Evolutionary conservation across 139 green algal genomes (phyloP).

Genomic region (Chlamydomonas schloesseri): DNA sequence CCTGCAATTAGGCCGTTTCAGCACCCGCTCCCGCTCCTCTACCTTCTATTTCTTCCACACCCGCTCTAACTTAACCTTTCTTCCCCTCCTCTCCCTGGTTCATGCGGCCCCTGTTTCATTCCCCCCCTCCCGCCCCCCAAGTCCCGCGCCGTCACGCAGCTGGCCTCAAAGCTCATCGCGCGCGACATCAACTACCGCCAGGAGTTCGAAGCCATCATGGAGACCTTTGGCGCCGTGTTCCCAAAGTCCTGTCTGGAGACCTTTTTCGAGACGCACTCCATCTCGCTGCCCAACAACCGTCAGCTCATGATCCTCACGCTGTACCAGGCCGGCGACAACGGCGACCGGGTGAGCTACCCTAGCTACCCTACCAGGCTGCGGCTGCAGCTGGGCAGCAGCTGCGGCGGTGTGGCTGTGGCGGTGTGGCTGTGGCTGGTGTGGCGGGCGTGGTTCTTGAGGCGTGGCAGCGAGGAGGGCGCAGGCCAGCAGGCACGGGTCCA

Average conservation of each 20-base stretch:
- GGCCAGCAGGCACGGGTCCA: no score
- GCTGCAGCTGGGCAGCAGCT: no score
- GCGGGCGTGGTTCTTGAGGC: not conserved
- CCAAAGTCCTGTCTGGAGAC: not conserved
- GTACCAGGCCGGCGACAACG: not conserved
- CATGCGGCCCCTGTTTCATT: no score
- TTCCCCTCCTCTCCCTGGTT: no score
- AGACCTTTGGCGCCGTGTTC: not conserved
- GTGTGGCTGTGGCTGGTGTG: not conserved
- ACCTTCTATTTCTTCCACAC: no score
- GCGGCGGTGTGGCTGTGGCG: no score
- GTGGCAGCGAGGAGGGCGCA: no score
- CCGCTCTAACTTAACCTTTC: no score
- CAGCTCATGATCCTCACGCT: not conserved
- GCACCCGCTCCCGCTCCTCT: no score
- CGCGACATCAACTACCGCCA: constrained; percentile 17
- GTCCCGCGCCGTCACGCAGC: constrained; percentile 5
- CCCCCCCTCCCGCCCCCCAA: not conserved
- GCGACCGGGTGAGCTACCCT: not conserved
- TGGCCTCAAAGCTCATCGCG: not conserved
- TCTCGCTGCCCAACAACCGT: not conserved
- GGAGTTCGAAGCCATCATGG: constrained; percentile 24
- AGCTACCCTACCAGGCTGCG: no score
- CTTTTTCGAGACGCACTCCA: not conserved
- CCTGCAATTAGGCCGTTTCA: no score